These are phyloP conservation scores for Fusarium mexicanum DNA, from an alignment of 2,329 filamentous ascomycete genomes.

Conservation along the genomic window DNA sequence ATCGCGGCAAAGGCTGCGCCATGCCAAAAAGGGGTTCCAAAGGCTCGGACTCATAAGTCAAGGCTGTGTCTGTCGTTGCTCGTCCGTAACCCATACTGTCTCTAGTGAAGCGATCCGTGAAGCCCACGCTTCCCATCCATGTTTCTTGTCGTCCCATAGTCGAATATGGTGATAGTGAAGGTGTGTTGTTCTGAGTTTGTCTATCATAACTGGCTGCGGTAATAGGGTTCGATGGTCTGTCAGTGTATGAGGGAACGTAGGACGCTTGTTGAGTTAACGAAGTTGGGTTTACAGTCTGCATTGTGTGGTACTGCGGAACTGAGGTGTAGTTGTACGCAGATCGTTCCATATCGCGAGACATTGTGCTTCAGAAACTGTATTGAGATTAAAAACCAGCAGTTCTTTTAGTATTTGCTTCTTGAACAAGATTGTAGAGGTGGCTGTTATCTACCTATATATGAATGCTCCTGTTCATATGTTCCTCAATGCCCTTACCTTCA, in stretches of 20 bases:
- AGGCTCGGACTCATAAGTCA: slow-evolving; percentile 16
- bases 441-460: background rate
- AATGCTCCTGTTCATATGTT: too few species aligned
- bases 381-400: too few species aligned
- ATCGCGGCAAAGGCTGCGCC: background rate
- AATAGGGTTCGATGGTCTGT: background rate
- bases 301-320: background rate
- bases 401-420: accelerated
- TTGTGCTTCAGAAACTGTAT: background rate
- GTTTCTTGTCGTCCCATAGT: background rate
- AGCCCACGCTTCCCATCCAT: slow-evolving; percentile 38
- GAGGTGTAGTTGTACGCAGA: background rate
- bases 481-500: background rate
- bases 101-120: slow-evolving; percentile 19
- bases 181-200: background rate
- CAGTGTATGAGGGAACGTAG: background rate
- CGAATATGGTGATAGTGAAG: background rate
- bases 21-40: slow-evolving; percentile 32
- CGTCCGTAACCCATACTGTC: slow-evolving; percentile 11
- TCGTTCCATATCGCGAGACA: background rate
- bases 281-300: slow-evolving; percentile 18
- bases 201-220: accelerated
- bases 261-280: background rate
- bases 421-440: background rate
- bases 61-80: background rate